These are phyloP conservation scores for Roridomyces roridus DNA, from an alignment of 768 basidiomycete species.

Conservation along the genomic window DNA sequence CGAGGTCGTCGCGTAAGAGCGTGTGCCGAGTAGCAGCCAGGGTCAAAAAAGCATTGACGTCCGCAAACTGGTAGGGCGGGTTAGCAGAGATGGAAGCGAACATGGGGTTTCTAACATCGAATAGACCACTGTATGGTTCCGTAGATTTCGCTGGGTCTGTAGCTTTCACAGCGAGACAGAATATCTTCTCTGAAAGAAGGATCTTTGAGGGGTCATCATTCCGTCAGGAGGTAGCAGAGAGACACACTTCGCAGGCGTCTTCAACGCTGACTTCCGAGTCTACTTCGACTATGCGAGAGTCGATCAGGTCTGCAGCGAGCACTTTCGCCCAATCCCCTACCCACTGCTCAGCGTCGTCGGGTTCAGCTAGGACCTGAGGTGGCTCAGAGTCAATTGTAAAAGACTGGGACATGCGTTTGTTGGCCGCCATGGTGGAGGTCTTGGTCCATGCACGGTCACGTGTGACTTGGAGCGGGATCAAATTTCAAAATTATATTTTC, in stretches of 20 bases:
- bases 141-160: slow-evolving; percentile 27
- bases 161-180: slow-evolving; percentile 69
- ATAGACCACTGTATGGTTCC: slow-evolving; percentile 59
- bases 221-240: slow-evolving; percentile 4
- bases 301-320: slow-evolving; percentile 66
- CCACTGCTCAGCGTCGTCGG: slow-evolving; percentile 56
- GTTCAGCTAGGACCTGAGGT: slow-evolving; percentile 5
- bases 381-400: slow-evolving; percentile 20
- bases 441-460: slow-evolving; percentile 17
- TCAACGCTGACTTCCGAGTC: slow-evolving; percentile 80
- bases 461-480: no score
- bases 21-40: slow-evolving; percentile 83
- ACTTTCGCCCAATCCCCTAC: slow-evolving; percentile 61
- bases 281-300: slow-evolving; percentile 68
- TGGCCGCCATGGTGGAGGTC: slow-evolving; percentile 19
- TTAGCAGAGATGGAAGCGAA: slow-evolving; percentile 2
- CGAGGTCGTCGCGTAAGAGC: slow-evolving; percentile 63
- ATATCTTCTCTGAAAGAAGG: slow-evolving; percentile 64
- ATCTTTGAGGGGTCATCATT: slow-evolving; percentile 43
- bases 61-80: slow-evolving; percentile 62
- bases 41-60: slow-evolving; percentile 88
- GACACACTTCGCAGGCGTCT: slow-evolving; percentile 75
- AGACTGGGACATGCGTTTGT: slow-evolving; percentile 28
- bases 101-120: slow-evolving; percentile 62
- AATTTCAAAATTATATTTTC: slow-evolving; percentile 89